Percentiles rank a stretch among this genome's conserved stretches.
Conservation (phyloP, 495 filamentous ascomycete species). For the Annulohypoxylon maeteangense region DNA sequence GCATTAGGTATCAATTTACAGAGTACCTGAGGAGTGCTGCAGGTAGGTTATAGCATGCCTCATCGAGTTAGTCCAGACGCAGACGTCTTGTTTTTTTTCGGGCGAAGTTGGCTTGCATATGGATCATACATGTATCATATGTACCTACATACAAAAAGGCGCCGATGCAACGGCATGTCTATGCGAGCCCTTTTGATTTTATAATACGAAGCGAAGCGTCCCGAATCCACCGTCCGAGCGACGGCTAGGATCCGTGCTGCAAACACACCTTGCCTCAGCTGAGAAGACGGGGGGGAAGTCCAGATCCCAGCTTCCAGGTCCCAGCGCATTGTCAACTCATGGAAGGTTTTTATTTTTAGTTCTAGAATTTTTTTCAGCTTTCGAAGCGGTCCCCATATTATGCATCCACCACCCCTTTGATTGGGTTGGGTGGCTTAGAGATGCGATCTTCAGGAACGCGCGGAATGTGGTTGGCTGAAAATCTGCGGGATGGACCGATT, state of each 20-base stretch:
- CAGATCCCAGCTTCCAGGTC: neutral
- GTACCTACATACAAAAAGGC: neutral
- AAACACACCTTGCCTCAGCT: slow-evolving; percentile 6
- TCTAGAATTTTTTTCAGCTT: neutral
- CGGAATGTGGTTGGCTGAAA: slow-evolving; percentile 34
- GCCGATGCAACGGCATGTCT: neutral
- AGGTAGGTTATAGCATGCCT: neutral
- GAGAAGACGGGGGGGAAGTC: neutral
- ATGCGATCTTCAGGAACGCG: slow-evolving; percentile 37
- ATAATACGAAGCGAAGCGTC: neutral
- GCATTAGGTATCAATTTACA: neutral
- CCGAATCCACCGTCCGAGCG: neutral
- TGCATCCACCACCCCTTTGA: neutral
- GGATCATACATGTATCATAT: slow-evolving; percentile 1
- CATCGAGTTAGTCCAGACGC: neutral
- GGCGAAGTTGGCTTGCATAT: neutral
- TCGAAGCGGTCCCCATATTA: neutral
- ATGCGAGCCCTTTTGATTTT: neutral
- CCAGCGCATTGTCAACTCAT: neutral
- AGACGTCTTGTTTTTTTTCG: neutral
- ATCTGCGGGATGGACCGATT: slow-evolving; percentile 24
- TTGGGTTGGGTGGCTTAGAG: slow-evolving; percentile 2
- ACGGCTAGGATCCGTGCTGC: neutral
- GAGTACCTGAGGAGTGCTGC: neutral
- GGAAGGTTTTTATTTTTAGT: neutral